phyloP scores from a whole-genome alignment of 2,329 filamentous ascomycete genomes.

The Aspergillus pseudoglaucus region DNA sequence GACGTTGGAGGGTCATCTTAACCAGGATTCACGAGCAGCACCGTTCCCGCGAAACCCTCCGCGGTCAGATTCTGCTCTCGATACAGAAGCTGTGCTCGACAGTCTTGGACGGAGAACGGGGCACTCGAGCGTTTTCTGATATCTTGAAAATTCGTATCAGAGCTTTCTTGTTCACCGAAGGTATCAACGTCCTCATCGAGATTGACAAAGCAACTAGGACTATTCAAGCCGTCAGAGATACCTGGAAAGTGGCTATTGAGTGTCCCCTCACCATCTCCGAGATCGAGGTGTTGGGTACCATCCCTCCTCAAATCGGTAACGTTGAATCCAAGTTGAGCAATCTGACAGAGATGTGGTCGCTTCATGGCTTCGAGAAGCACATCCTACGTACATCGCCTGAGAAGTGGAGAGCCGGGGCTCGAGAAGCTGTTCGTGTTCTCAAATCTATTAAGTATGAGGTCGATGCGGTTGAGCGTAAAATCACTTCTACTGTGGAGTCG shows the following conservation, averaged over 20 bases:
- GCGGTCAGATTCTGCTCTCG: slow-evolving; percentile 1
- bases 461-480: neutral
- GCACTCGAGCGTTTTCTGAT: neutral
- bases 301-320: slow-evolving; percentile 2
- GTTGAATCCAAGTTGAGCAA: slow-evolving; percentile 2
- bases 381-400: neutral
- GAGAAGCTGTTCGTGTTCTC: slow-evolving; percentile 4
- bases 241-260: slow-evolving; percentile 4
- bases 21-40: slow-evolving; percentile 1
- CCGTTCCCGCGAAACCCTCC: neutral
- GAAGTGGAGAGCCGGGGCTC: slow-evolving; percentile 1
- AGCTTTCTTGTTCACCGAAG: slow-evolving; percentile 9
- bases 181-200: slow-evolving; percentile 2
- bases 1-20: slow-evolving; percentile 8
- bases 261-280: neutral
- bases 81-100: slow-evolving; percentile 1
- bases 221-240: slow-evolving; percentile 2
- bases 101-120: neutral
- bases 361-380: slow-evolving; percentile 1
- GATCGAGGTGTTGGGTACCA: slow-evolving; percentile 6
- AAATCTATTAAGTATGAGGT: slow-evolving; percentile 5
- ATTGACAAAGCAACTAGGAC: neutral
- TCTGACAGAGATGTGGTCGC: slow-evolving; percentile 5
- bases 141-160: slow-evolving; percentile 6
- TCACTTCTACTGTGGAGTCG: neutral